Percentiles rank a stretch among this genome's conserved stretches.
These are phyloP conservation scores for Boletus subparvulus DNA, from an alignment of 768 basidiomycete genomes.

Conservation along the genomic window DNA sequence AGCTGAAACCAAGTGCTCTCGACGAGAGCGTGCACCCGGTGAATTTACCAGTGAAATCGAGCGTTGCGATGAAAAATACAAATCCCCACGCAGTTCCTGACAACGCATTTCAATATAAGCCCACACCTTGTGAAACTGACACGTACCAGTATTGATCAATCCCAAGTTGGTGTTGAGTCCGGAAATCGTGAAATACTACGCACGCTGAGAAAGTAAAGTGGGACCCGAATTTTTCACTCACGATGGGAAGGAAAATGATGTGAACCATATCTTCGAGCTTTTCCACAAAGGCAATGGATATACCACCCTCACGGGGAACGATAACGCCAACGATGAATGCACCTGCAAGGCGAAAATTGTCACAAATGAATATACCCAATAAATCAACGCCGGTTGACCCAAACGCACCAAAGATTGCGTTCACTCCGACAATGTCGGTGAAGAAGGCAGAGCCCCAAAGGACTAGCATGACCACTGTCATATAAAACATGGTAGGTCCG, in stretches of 20 bases:
- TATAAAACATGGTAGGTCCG: slow-evolving; percentile 84
- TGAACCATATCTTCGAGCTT: slow-evolving; percentile 95
- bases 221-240: slow-evolving; percentile 35
- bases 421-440: slow-evolving; percentile 92
- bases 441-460: slow-evolving; percentile 89
- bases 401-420: slow-evolving; percentile 79
- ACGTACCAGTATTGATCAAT: slow-evolving; percentile 69
- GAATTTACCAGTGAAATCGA: slow-evolving; percentile 90
- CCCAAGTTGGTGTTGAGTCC: slow-evolving; percentile 92
- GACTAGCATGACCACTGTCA: slow-evolving; percentile 79
- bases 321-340: slow-evolving; percentile 82
- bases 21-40: slow-evolving; percentile 77
- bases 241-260: slow-evolving; percentile 85
- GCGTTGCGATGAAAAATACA: slow-evolving; percentile 69
- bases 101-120: neutral
- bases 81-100: slow-evolving; percentile 84
- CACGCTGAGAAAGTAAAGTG: neutral
- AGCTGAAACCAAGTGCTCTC: slow-evolving; percentile 64
- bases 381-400: neutral
- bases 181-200: slow-evolving; percentile 87
- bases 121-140: neutral
- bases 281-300: slow-evolving; percentile 83
- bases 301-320: slow-evolving; percentile 84
- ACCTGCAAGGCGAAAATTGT: slow-evolving; percentile 37
- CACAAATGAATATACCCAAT: neutral